Evolutionary conservation across 2,329 filamentous ascomycete species (phyloP).

Genomic region (Salinomyces thailandicus): DNA sequence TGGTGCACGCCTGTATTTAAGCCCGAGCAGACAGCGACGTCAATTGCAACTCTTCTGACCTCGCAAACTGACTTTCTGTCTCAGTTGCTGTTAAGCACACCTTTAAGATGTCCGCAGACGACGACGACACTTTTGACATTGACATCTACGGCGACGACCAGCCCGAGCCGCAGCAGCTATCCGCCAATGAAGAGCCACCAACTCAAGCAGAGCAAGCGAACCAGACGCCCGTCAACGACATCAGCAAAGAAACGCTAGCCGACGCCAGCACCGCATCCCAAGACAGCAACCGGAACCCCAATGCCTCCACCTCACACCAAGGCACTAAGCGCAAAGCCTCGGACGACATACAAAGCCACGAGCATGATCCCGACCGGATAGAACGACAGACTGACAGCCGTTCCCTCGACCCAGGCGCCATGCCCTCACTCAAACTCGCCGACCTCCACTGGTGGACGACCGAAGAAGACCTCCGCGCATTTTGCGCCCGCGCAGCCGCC

Average conservation of each 20-base stretch:
- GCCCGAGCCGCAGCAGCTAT: conserved; percentile 10
- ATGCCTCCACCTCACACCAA: conserved; percentile 39
- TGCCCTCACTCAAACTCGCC: conserved; percentile 68
- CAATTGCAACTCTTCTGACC: neutral
- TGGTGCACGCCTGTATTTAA: neutral
- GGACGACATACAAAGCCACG: conserved; percentile 41
- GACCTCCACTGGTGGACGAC: conserved; percentile 96
- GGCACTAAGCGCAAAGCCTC: conserved; percentile 54
- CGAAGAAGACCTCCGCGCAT: conserved; percentile 86
- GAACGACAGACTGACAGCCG: conserved; percentile 19
- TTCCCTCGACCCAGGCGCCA: conserved; percentile 49
- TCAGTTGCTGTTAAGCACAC: neutral
- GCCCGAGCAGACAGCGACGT: neutral
- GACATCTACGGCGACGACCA: conserved; percentile 56
- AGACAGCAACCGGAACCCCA: conserved; percentile 6
- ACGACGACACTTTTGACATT: conserved; percentile 59
- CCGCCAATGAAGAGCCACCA: neutral
- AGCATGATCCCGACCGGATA: conserved; percentile 19
- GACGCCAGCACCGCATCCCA: conserved; percentile 9
- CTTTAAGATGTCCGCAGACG: conserved; percentile 36
- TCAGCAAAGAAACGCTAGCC: conserved; percentile 2
- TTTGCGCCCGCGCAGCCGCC: conserved; percentile 57
- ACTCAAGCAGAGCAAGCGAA: no score
- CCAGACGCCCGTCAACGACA: neutral
- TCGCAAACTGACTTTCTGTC: neutral